Base-by-base conservation (phyloP, 257 asterid genomes). In the Gynochthodes officinalis region DNA sequence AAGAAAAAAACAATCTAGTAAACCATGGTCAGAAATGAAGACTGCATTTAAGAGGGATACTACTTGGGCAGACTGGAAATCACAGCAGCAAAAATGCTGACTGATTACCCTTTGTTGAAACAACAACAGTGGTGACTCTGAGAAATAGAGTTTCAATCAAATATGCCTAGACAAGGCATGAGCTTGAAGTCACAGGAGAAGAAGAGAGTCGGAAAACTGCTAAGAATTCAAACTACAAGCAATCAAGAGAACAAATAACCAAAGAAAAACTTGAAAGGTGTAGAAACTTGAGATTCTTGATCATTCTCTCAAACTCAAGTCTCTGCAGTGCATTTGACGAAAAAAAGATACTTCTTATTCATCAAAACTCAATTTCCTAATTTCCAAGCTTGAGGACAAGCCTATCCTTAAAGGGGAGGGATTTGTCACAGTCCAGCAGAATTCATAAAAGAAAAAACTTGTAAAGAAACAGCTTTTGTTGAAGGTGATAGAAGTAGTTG, bases 221-320 rank as follows among this genome's bases (percentile, higher is more conserved):
- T 63, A 75, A 64, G 73, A 37, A 71, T 43, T 80, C 88, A 4
- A 89, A 53, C 2, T 94, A 94, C 64, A 97, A 94, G 77, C 86
- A 75, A 63, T 81, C 82, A 55, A 88, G 99, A 72, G 97, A 94
- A 77, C 85, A 89, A 64, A 84, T 97, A 71, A 91, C 91, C 73
- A 84, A 76, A 71, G 89, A 89, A 78, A 94, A 94, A 81, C 88
- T 82, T 14, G 90, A 89, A 74, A 86, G 97, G 52, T 94, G 99
- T 82, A 91, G 68, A 88, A 89, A 71, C 88, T 94, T 27, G 99
- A 97, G 72, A 88, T 91, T 72, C 30, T 81, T 37, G 89, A 87
- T 72, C 82, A 91, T 5, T 88, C 99, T 52, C 88, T 86, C 25
- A 82, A 86, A 65, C 81, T 94, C 77, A 87, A 80, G 70, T 72